Evolutionary conservation across 2,329 filamentous ascomycete species (phyloP), one percentile per base, ranked within the genome.

Genomic region (Apiospora marii): DNA sequence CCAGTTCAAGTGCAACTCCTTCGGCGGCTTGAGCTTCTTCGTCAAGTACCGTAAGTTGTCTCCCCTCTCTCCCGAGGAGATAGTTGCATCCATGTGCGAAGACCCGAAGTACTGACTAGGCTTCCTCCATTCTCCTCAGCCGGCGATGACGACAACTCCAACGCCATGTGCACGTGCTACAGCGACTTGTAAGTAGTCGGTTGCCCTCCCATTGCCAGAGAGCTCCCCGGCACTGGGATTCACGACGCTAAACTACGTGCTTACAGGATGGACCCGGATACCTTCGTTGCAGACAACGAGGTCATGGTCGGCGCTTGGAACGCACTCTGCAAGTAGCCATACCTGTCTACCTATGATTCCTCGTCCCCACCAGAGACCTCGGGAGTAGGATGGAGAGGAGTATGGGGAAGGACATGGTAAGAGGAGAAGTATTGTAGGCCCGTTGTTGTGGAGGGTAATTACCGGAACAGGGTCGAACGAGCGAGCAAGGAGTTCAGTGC

Each of bases 1-100:
- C 76, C 79, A 81, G 75, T 80, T 78, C 74, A 79, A 77, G 74
- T 81, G 79, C 76, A 75, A 76, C 69, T 53, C 70, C n/a, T 72
- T 72, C 48, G 37, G 46, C 14, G 75, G 77, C 68, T 76, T 74
- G 12, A 78, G 77, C 69, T 81, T 81, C 77, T 80, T 79, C 75
- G 79, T 80, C 24, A 69, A 75, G n/a, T 77, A 76, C 67, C 71
- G 70, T 27, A n/a, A 69, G 69, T 19, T 16, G 27, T 30, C 43
- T 7, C n/a, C 12, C 13, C 2, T 14, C n/a, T 24, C 13, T n/a
- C n/a, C n/a, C n/a, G n/a, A n/a, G n/a, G n/a, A n/a, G n/a, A n/a
- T n/a, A n/a, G n/a, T n/a, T n/a, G n/a, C 12, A 0, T 8, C 5
- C 43, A 13, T n/a, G n/a, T 27, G 43, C 16, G 43, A 48, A 12